Percentiles rank a stretch among this genome's conserved stretches.
phyloP scores from a whole-genome alignment of 1,284 basidiomycete genomes.

The Peniophora sp. region DNA sequence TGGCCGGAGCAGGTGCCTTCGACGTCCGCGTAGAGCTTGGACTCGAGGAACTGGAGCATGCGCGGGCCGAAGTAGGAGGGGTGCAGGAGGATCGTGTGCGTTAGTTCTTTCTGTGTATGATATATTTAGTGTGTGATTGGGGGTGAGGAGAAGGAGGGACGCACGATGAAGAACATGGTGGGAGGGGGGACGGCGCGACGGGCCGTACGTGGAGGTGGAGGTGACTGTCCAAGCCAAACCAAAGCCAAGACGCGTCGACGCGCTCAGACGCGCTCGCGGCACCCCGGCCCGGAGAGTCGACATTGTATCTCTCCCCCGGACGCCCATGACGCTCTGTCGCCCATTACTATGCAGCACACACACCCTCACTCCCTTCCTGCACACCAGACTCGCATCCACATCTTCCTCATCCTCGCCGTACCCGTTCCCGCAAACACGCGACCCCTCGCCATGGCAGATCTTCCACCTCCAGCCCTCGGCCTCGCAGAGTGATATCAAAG shows the following conservation, averaged over 20 bases:
- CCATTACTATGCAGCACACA: neutral
- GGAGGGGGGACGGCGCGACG: constrained; percentile 2
- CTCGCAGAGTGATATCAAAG: constrained; percentile 37
- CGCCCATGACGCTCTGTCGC: neutral
- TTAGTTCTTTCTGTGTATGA: constrained; percentile 77
- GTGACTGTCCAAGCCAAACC: no score
- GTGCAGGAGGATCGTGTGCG: constrained; percentile 92
- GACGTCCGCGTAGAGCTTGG: constrained; percentile 92
- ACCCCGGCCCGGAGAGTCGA: no score
- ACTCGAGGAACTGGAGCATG: constrained; percentile 88
- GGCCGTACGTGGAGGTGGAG: neutral
- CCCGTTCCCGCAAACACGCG: constrained; percentile 33
- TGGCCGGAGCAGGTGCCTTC: constrained; percentile 96
- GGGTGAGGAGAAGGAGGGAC: constrained; percentile 18
- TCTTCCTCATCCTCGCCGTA: constrained; percentile 12
- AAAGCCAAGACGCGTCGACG: neutral
- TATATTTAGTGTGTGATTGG: neutral
- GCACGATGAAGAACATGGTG: constrained; percentile 75
- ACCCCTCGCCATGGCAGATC: constrained; percentile 43
- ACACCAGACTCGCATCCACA: constrained; percentile 16
- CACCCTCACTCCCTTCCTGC: neutral
- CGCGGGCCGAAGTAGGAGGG: constrained; percentile 97
- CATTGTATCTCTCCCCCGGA: neutral
- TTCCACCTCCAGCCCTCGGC: constrained; percentile 41
- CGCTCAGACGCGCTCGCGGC: neutral